Evolutionary conservation across 441 rosid genomes (phyloP).

Genomic region (Biscutella laevigata): DNA sequence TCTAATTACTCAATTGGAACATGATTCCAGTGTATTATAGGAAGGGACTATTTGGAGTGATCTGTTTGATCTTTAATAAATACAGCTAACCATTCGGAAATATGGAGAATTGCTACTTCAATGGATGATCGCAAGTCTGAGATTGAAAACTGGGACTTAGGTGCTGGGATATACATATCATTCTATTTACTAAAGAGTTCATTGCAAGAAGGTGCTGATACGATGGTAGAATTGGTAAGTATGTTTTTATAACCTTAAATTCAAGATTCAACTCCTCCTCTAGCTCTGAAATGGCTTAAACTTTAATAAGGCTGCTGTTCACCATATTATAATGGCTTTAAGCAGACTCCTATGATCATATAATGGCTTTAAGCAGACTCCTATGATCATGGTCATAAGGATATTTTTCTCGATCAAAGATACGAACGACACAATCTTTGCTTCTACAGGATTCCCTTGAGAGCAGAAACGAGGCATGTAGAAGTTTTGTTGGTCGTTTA

Average conservation of each 20-base stretch:
- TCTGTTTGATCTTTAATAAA: constrained; percentile 15
- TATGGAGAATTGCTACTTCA: constrained; percentile 67
- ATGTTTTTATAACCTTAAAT: not conserved
- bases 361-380: not conserved
- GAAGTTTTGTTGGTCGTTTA: constrained; percentile 48
- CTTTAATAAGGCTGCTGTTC: not conserved
- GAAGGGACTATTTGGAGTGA: constrained; percentile 6
- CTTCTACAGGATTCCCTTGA: constrained; percentile 64
- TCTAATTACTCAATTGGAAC: not conserved
- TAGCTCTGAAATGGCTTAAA: not conserved
- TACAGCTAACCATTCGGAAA: constrained; percentile 68
- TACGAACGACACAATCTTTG: constrained; percentile 12
- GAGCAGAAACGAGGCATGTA: constrained; percentile 54
- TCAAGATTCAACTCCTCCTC: constrained; percentile 7
- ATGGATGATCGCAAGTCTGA: constrained; percentile 90
- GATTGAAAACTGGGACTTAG: constrained; percentile 95
- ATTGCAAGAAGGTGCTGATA: constrained; percentile 41
- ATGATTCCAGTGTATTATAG: constrained; percentile 1
- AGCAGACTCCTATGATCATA: no score
- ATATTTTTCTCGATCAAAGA: not conserved
- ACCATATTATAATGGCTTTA: no score
- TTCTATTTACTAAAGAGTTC: constrained; percentile 67
- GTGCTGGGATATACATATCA: constrained; percentile 75
- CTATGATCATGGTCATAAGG: not conserved
- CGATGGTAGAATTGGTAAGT: constrained; percentile 53